phyloP scores from a whole-genome alignment of 495 filamentous ascomycete genomes.

The Evansstolkia leycettana region DNA sequence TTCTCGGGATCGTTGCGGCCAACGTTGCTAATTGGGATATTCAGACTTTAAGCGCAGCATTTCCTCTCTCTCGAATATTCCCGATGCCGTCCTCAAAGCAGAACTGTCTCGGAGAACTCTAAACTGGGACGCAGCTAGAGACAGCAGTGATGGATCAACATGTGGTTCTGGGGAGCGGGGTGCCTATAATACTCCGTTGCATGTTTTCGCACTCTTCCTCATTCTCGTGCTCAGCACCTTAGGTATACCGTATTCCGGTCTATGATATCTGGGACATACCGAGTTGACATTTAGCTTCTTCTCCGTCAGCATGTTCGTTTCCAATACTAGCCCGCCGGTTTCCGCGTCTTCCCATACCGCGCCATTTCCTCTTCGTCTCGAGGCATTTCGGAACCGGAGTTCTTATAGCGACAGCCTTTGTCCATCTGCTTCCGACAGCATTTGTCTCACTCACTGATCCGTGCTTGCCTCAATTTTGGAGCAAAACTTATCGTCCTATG shows the following conservation, averaged over 20 bases:
- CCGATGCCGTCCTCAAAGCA: conserved; percentile 19
- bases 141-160: conserved; percentile 15
- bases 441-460: conserved; percentile 70
- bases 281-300: not conserved
- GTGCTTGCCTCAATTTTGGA: conserved; percentile 68
- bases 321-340: conserved; percentile 41
- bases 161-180: conserved; percentile 52
- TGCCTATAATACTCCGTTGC: conserved; percentile 52
- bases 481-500: conserved; percentile 58
- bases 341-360: conserved; percentile 33
- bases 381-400: conserved; percentile 83
- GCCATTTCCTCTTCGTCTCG: conserved; percentile 55
- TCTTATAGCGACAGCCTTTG: conserved; percentile 79
- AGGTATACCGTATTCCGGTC: conserved; percentile 38
- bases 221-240: conserved; percentile 62
- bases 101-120: conserved; percentile 21
- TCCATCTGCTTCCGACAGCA: conserved; percentile 72
- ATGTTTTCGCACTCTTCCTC: conserved; percentile 67
- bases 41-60: conserved; percentile 13
- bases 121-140: conserved; percentile 4
- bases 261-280: not conserved
- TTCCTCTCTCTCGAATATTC: conserved; percentile 14
- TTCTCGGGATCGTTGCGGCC: too few species aligned
- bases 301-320: conserved; percentile 36
- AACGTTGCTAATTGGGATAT: too few species aligned